A percentile compares a stretch with the other conserved stretches of the same genome.
Evolutionary conservation across 2,329 filamentous ascomycete genomes (phyloP).

Genomic region (Fusarium avenaceum): DNA sequence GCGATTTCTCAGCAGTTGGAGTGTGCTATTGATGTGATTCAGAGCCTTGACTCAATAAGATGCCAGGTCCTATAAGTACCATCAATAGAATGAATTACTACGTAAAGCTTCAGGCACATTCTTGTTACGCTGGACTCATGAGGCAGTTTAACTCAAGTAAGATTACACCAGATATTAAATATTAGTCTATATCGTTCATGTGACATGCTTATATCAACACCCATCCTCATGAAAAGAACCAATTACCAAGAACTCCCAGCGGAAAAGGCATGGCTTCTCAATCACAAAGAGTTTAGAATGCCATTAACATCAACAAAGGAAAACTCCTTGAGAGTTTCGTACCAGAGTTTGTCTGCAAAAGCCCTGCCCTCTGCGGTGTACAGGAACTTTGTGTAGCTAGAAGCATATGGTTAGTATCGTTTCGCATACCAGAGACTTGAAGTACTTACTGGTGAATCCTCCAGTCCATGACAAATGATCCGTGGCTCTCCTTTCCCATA

Average conservation of each 20-base stretch:
- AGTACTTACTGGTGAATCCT: slow-evolving; percentile 44
- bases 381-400: slow-evolving; percentile 51
- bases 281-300: slow-evolving; percentile 30
- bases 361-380: slow-evolving; percentile 54
- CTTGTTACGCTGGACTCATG: not conserved
- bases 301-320: slow-evolving; percentile 50
- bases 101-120: too few species aligned
- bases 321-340: slow-evolving; percentile 55
- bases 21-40: too few species aligned
- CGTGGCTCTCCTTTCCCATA: slow-evolving; percentile 43
- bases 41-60: not conserved
- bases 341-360: slow-evolving; percentile 56
- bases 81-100: too few species aligned
- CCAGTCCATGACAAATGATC: slow-evolving; percentile 46
- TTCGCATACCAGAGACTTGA: not conserved
- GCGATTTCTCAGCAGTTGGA: too few species aligned
- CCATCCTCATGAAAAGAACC: fast-evolving
- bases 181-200: slow-evolving; percentile 1
- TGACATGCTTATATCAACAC: too few species aligned
- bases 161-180: not conserved
- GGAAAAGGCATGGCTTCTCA: not conserved
- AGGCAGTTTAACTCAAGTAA: not conserved
- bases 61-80: not conserved
- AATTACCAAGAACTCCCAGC: too few species aligned
- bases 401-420: slow-evolving; percentile 11